Evolutionary conservation across 108 stramenopile genomes (phyloP), one percentile per base, ranked within the genome.

Genomic region (Fragilaria crotonensis): DNA sequence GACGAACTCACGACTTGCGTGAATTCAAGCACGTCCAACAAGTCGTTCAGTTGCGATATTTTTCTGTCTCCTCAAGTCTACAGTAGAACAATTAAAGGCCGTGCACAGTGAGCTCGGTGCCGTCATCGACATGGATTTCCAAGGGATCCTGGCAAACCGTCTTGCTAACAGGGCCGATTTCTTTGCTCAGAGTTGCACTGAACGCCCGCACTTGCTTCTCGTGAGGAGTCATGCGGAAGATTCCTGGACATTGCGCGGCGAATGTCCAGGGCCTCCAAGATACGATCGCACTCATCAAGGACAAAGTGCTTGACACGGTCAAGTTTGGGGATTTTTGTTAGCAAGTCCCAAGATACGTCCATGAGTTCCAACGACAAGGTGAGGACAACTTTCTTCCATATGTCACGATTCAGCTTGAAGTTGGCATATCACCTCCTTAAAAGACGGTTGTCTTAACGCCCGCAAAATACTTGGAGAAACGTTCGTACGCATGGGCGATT

Each of bases 1-100:
- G n/a, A n/a, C n/a, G n/a, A n/a, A n/a, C n/a, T n/a, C n/a, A 99
- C 96, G 54, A 98, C 97, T 75, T 99, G 98, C 66, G 98, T 99
- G 83, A 99, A 99, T 70, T 99, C 97, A 19, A 99, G 76, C 22
- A 93, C 90, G 79, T 99, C 99, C 58, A 99, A 80, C 29, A 99
- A 78, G 57, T 99, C 96, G 64, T 94, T 97, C 51, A 99, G 76
- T 82, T 99, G 52, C 90, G 87, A 68, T 99, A 98, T 92, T 99
- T 99, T 69, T 98, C 95, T 2, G 89, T 89, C 78, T 96, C 96
- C 5, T 84, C 87, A 29, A 99, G 86, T 64, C 96, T 93, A 66
- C 89, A 87, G 75, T 93, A 99, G 79, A 97, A 99, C 75, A 98
- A 85, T 70, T 97, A 95, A 70, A 99, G 91, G 25, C 99, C 99